Conservation (phyloP, 2,329 filamentous ascomycete species). For the Diplodia seriata region DNA sequence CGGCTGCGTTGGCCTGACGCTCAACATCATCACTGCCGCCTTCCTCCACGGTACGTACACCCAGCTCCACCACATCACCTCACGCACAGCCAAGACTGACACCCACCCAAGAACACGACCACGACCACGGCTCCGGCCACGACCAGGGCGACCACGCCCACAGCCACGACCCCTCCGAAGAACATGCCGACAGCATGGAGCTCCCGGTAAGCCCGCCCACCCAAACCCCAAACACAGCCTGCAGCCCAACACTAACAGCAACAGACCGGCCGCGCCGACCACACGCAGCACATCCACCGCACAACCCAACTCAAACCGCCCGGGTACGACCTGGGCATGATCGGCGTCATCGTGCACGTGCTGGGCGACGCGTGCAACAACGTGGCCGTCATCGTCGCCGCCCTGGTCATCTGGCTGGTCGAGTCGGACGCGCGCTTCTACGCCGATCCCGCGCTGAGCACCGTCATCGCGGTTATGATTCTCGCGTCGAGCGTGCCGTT, state of each 20-base stretch:
- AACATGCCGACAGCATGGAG: background rate
- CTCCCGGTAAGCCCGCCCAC: background rate
- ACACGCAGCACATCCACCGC: constrained; percentile 42
- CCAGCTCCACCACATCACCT: constrained; percentile 32
- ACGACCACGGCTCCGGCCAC: background rate
- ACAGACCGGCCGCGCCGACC: constrained; percentile 32
- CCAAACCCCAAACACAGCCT: too few species aligned
- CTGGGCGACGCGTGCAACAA: constrained; percentile 78
- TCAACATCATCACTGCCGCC: constrained; percentile 71
- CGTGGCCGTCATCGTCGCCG: constrained; percentile 74
- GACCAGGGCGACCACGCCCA: background rate
- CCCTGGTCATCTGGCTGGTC: constrained; percentile 71
- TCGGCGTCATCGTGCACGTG: constrained; percentile 74
- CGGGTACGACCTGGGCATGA: constrained; percentile 68
- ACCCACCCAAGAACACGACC: background rate
- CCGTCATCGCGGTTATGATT: constrained; percentile 77
- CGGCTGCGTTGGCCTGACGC: constrained; percentile 68
- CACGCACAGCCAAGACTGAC: background rate
- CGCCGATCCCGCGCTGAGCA: constrained; percentile 72
- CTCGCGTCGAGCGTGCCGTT: constrained; percentile 68
- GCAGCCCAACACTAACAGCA: too few species aligned
- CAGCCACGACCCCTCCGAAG: background rate
- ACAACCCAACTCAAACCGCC: constrained; percentile 38
- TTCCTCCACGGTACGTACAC: constrained; percentile 70
- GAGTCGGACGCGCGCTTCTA: constrained; percentile 68